These are phyloP conservation scores for Schrenkiella parvula DNA, from an alignment of 345 rosid genomes.

Conservation along the genomic window DNA sequence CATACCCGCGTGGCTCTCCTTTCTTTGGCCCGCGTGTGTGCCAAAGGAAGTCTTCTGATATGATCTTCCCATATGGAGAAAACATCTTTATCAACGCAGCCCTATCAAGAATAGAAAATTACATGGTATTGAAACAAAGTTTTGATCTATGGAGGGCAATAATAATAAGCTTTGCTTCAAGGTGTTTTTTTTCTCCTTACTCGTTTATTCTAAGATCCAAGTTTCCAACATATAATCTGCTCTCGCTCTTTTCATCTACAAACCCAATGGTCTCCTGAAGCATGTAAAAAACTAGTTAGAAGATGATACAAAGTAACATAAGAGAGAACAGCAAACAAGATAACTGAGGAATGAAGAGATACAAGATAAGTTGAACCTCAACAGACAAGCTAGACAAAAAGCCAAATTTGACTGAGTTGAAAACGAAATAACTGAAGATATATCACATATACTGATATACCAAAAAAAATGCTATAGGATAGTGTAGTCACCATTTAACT, in stretches of 20 bases:
- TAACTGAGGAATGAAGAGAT: not conserved
- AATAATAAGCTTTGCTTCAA: not conserved
- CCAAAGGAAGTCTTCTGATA: conserved; percentile 89
- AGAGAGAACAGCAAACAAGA: not conserved
- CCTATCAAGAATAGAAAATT: conserved; percentile 37
- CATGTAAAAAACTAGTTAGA: not conserved
- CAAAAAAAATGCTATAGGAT: not conserved
- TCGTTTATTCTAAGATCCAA: conserved; percentile 86
- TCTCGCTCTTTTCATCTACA: conserved; percentile 60
- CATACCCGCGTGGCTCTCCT: conserved; percentile 89
- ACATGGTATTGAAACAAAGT: not conserved
- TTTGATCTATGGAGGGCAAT: not conserved
- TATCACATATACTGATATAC: not conserved
- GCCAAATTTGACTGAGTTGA: not conserved
- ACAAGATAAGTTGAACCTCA: not conserved
- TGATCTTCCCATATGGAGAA: conserved; percentile 79
- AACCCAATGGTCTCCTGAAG: conserved; percentile 54
- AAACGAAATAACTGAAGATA: not conserved
- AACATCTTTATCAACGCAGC: conserved; percentile 86
- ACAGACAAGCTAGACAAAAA: not conserved
- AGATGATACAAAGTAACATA: not conserved
- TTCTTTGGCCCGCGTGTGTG: conserved; percentile 91
- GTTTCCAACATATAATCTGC: conserved; percentile 77
- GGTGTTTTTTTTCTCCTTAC: conserved; percentile 37
- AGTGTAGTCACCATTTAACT: conserved; percentile 8